Evolutionary conservation across 805 yeast genomes (phyloP).

Genomic region (Candida sithepensis): DNA sequence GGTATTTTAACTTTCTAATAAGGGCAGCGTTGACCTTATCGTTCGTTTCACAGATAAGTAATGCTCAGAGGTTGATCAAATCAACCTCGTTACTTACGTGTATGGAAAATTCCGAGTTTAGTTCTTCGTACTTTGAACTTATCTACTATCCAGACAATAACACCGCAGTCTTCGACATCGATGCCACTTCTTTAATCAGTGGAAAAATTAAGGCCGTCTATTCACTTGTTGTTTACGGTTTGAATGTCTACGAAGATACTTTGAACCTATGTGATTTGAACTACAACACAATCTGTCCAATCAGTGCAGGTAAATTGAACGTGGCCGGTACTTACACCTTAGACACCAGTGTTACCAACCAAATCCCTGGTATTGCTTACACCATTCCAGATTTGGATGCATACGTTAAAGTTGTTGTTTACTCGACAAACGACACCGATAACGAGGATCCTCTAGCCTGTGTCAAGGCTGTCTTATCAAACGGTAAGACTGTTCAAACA

Average conservation of each 20-base stretch:
- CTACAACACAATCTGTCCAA: constrained; percentile 68
- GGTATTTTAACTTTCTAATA: background rate
- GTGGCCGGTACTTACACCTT: constrained; percentile 44
- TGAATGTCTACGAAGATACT: constrained; percentile 51
- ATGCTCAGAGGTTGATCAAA: constrained; percentile 31
- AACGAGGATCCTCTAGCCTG: constrained; percentile 66
- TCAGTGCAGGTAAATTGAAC: constrained; percentile 83
- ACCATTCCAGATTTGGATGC: constrained; percentile 95
- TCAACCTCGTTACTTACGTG: constrained; percentile 78
- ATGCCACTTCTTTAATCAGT: constrained; percentile 75
- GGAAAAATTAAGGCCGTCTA: constrained; percentile 66
- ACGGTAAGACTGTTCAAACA: constrained; percentile 93
- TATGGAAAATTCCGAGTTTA: constrained; percentile 83
- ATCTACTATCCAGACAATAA: constrained; percentile 61
- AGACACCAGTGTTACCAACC: constrained; percentile 36
- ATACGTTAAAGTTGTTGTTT: constrained; percentile 70
- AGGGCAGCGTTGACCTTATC: background rate
- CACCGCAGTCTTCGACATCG: constrained; percentile 61
- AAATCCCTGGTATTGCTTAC: constrained; percentile 81
- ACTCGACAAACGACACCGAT: constrained; percentile 43
- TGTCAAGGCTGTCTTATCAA: constrained; percentile 80
- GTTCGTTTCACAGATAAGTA: constrained; percentile 4
- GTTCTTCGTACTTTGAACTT: constrained; percentile 82
- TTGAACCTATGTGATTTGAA: constrained; percentile 63
- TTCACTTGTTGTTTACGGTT: constrained; percentile 75